Percentiles rank a stretch among this genome's conserved stretches.
Conservation (phyloP, 495 filamentous ascomycete species). For the Aspergillus affinis region DNA sequence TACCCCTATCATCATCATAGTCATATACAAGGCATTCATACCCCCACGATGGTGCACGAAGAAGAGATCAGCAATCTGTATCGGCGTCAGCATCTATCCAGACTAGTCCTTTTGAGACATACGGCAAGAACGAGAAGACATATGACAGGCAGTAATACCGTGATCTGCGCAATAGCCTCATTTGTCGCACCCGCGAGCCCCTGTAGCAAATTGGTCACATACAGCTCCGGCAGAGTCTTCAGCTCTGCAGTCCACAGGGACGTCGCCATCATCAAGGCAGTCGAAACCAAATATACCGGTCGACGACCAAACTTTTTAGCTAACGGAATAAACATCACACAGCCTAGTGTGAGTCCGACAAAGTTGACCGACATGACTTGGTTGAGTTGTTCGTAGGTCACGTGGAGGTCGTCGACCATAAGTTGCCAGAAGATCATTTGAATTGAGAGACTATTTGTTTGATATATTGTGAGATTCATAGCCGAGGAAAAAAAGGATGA, state of each 20-base stretch:
- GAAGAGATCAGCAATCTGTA: slow-evolving; percentile 38
- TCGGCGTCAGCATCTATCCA: slow-evolving; percentile 2
- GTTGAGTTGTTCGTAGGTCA: slow-evolving; percentile 29
- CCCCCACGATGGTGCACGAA: slow-evolving; percentile 38
- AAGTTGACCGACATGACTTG: slow-evolving; percentile 33
- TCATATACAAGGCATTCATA: slow-evolving; percentile 40
- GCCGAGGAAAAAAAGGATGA: neutral
- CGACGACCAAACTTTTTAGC: slow-evolving; percentile 36
- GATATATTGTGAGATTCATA: too few species aligned
- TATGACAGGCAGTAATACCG: slow-evolving; percentile 15
- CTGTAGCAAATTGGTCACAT: slow-evolving; percentile 30
- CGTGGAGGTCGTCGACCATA: slow-evolving; percentile 32
- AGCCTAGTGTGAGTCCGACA: slow-evolving; percentile 33
- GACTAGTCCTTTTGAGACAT: neutral
- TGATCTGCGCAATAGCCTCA: slow-evolving; percentile 37
- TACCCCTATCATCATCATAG: slow-evolving; percentile 38
- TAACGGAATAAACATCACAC: slow-evolving; percentile 35
- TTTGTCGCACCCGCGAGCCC: slow-evolving; percentile 37
- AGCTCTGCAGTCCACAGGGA: slow-evolving; percentile 31
- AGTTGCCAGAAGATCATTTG: slow-evolving; percentile 38
- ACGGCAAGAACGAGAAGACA: neutral
- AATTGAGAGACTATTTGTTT: slow-evolving; percentile 28
- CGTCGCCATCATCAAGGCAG: slow-evolving; percentile 30
- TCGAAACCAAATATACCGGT: slow-evolving; percentile 35
- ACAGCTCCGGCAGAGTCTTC: slow-evolving; percentile 27